Evolutionary conservation across 2,329 filamentous ascomycete species (phyloP).

Genomic region (Zalaria obscura): DNA sequence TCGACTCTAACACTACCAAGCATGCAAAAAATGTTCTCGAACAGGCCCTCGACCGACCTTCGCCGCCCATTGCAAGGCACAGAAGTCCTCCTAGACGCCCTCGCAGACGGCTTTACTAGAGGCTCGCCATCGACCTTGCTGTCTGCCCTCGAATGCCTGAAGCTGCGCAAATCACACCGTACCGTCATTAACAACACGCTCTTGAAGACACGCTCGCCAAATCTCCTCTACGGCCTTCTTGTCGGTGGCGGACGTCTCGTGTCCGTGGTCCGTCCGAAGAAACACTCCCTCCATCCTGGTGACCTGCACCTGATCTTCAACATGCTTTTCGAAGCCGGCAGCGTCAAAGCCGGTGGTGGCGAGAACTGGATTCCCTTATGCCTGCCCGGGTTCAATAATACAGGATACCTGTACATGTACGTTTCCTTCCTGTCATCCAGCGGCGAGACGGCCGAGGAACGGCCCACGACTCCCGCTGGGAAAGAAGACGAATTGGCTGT

Average conservation of each 20-base stretch:
- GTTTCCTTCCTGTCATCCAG: constrained; percentile 74
- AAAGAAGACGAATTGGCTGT: constrained; percentile 68
- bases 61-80: constrained; percentile 82
- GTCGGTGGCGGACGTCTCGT: constrained; percentile 87
- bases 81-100: constrained; percentile 74
- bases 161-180: constrained; percentile 75
- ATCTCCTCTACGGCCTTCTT: constrained; percentile 81
- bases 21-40: constrained; percentile 72
- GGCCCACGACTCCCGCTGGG: constrained; percentile 19
- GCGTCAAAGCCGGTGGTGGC: constrained; percentile 80
- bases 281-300: constrained; percentile 88
- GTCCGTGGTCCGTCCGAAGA: constrained; percentile 84
- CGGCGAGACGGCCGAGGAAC: constrained; percentile 11
- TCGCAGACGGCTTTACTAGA: constrained; percentile 87
- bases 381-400: constrained; percentile 91
- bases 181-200: constrained; percentile 77
- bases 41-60: constrained; percentile 86
- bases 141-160: constrained; percentile 86
- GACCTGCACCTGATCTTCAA: constrained; percentile 97
- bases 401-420: constrained; percentile 96
- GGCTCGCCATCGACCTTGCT: constrained; percentile 82
- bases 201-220: constrained; percentile 60
- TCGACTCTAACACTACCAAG: constrained; percentile 86
- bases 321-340: constrained; percentile 94
- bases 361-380: constrained; percentile 98